These are phyloP conservation scores for Cytospora mali DNA, from an alignment of 2,329 filamentous ascomycete genomes.

Conservation along the genomic window DNA sequence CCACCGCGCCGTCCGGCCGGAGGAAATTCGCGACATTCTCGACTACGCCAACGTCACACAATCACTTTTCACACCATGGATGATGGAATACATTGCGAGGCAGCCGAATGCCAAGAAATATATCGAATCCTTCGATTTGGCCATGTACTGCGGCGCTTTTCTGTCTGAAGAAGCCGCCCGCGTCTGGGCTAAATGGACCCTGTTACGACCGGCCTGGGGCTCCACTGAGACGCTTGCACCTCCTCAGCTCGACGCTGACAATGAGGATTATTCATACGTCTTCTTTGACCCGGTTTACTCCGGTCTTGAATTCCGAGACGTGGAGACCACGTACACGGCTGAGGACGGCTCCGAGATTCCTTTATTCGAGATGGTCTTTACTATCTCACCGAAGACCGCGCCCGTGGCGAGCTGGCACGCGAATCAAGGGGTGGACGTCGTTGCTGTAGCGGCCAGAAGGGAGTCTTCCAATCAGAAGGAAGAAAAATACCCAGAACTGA, in stretches of 20 bases:
- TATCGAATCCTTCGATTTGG: conserved; percentile 6
- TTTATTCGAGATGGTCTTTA: conserved; percentile 30
- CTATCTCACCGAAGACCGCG: conserved; percentile 16
- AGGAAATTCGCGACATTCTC: conserved; percentile 29
- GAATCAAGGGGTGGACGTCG: conserved; percentile 1
- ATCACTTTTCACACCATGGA: conserved; percentile 29
- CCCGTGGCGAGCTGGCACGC: conserved; percentile 24
- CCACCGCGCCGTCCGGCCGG: conserved; percentile 20
- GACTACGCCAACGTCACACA: conserved; percentile 24
- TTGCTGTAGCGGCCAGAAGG: neutral
- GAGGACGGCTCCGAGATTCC: conserved; percentile 19
- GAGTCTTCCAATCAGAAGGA: neutral
- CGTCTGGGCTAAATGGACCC: conserved; percentile 7
- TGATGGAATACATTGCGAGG: conserved; percentile 30
- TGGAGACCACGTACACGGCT: conserved; percentile 14
- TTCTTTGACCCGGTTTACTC: conserved; percentile 29
- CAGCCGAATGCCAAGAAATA: conserved; percentile 20
- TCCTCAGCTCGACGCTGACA: conserved; percentile 24
- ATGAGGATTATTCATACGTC: conserved; percentile 27
- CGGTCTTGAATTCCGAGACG: conserved; percentile 28
- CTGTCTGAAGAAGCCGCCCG: neutral
- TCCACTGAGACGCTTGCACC: conserved; percentile 25
- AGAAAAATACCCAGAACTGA: neutral
- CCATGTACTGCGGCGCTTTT: conserved; percentile 8
- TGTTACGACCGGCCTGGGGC: conserved; percentile 20